Base-by-base conservation (phyloP, 805 yeast genomes). In the Metschnikowia bowlesiae region DNA sequence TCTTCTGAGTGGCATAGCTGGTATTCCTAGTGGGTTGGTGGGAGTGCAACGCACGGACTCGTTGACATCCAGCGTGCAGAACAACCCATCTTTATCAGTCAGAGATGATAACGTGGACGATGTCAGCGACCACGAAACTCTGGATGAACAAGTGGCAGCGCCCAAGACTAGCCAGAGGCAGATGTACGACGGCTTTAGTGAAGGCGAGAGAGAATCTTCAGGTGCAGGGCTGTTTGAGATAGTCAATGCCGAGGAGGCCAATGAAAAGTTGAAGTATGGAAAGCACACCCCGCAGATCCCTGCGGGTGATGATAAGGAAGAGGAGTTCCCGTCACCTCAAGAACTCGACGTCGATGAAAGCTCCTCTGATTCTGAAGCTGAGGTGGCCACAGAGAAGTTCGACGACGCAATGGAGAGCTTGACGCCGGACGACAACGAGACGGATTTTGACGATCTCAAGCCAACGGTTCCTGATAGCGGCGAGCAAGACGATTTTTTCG, bases 11-110 rank as follows among this genome's bases (percentile, higher is more conserved):
- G 72, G 74, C 4, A 59, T 71, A 66, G 72, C 67, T 2, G 76
- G 76, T 1, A 69, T 73, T 70, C 73, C 73, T 1, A 75, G 77
- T n/a, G 76, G 65, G 4, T 62, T 71, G 44, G 70, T 69, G 13
- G 75, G 75, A 8, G 75, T 73, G 6, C 74, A 81, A 76, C 50
- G 94, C 59, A 87, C 95, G 2, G 87, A 84, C 51, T 87, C 96
- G 0, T 80, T 87, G 37, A 87, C 97, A 0, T 89, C 97, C 0
- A 87, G 96, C 40, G 95, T 90, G 33, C 92, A 87, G 60, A 91
- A 91, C 69, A 90, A 92, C 65, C 89, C 97, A 2, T 91, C 97
- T 0, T 81, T 83, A 67, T 87, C 96, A 22, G 96, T 89, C 7
- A 82, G 96, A 53, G 96, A 87, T 54, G 96, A 74, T 53, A 74